Evolutionary conservation across 2,329 filamentous ascomycete species (phyloP).

Genomic region (Aspergillus fructus): DNA sequence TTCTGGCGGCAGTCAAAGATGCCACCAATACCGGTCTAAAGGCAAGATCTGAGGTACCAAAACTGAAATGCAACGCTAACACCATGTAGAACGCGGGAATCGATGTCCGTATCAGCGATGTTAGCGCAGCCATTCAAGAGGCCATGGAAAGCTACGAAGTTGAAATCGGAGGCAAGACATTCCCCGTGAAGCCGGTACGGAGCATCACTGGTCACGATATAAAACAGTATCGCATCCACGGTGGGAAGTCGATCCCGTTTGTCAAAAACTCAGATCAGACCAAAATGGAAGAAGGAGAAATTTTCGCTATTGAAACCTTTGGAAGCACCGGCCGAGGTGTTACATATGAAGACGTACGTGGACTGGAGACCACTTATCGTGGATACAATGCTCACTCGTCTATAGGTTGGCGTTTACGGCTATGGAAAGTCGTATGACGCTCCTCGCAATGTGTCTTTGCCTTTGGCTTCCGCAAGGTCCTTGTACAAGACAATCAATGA

Average conservation of each 20-base stretch:
- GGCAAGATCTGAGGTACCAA: slow-evolving; percentile 25
- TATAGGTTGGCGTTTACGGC: slow-evolving; percentile 52
- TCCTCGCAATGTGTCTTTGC: slow-evolving; percentile 34
- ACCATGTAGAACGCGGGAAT: slow-evolving; percentile 49
- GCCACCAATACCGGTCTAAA: slow-evolving; percentile 51
- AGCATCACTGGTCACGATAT: slow-evolving; percentile 59
- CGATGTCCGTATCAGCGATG: slow-evolving; percentile 55
- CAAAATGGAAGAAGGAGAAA: slow-evolving; percentile 60
- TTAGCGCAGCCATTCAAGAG: slow-evolving; percentile 60
- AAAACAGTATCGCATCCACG: slow-evolving; percentile 55
- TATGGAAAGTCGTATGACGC: slow-evolving; percentile 49
- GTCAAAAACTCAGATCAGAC: slow-evolving; percentile 50
- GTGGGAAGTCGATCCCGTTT: slow-evolving; percentile 57
- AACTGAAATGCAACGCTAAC: not conserved
- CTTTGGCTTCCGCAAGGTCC: slow-evolving; percentile 55
- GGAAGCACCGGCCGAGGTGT: slow-evolving; percentile 55
- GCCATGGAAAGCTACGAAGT: slow-evolving; percentile 64
- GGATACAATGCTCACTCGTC: slow-evolving; percentile 2
- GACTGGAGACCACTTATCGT: not conserved
- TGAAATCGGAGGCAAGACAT: slow-evolving; percentile 52
- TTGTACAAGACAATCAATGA: slow-evolving; percentile 60
- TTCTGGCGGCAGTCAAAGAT: slow-evolving; percentile 64
- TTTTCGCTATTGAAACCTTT: slow-evolving; percentile 61
- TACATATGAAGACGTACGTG: slow-evolving; percentile 47
- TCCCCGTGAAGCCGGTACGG: slow-evolving; percentile 56